Base-by-base conservation (phyloP, 177 flowering plant species). In the Telopea speciosissima region DNA sequence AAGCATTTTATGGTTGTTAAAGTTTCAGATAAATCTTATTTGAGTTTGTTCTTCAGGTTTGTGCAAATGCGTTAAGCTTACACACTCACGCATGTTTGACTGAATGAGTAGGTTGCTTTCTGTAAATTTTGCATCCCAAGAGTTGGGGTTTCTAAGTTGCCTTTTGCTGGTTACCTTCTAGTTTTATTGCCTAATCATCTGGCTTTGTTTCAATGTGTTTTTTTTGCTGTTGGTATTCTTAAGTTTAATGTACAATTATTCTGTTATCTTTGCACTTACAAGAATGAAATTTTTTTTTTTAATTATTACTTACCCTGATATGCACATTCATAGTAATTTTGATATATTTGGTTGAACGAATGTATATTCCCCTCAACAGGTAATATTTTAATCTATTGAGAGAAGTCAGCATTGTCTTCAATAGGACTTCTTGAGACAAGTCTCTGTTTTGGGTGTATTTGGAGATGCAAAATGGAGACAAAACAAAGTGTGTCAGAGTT, bases 391-490 rank as follows among this genome's bases (percentile, higher is more conserved):
- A 26, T 12, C 16, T 19, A 21, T 17, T 42, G 4, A 17, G 12
- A 45, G 42, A 31, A 67, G 4, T 12, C 42, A 26, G 67, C 54
- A 62, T 68, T 36, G 26, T 42, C 64, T 62, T 4, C 45, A 8
- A 16, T 19, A 1, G 65, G 64, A 65, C 31, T 59, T 58, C 52
- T 62, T 54, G 61, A 68, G 58, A 66, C 33, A 19, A n/a, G 44
- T 42, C 33, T 17, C n/a, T 58, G 40, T 22, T 66, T 62, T 6
- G 65, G 63, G 59, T 59, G 65, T 75, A 58, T 70, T 71, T 69
- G 69, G 84, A 69, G 67, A 78, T 83, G 83, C 73, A 79, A 74
- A 58, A 91, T 90, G 94, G 88, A 68, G 64, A 80, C 61, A 52
- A 83, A 79, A 45, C 60, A 73, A 68, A 83, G 77, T 70, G 83